Evolutionary conservation across 1,139 yeast genomes (phyloP).

Genomic region (Magnusiomyces clavatus): DNA sequence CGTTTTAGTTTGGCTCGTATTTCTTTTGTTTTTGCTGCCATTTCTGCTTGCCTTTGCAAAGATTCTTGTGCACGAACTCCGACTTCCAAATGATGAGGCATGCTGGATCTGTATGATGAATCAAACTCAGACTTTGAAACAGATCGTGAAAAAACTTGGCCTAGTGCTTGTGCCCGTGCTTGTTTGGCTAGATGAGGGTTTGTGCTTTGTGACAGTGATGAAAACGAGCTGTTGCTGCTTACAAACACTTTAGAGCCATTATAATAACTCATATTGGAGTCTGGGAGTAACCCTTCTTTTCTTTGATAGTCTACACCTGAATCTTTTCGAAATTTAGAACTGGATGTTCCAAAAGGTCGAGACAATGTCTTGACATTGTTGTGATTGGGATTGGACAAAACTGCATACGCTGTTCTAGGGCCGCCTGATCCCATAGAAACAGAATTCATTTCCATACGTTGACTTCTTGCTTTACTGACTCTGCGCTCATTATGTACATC

Average conservation of each 20-base stretch:
- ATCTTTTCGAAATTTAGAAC: conserved; percentile 19
- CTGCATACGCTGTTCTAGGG: conserved; percentile 4
- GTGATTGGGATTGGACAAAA: conserved; percentile 6
- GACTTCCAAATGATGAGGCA: neutral
- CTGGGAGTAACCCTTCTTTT: conserved; percentile 15
- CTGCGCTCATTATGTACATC: conserved; percentile 61
- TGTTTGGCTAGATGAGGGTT: too few relatives aligned
- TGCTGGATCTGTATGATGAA: neutral
- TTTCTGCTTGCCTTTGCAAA: conserved; percentile 21
- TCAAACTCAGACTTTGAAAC: neutral
- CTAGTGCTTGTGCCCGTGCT: too few relatives aligned
- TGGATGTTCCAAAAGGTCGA: conserved; percentile 1
- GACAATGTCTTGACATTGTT: conserved; percentile 7
- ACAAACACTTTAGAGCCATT: neutral
- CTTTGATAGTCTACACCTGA: conserved; percentile 15
- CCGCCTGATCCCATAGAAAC: conserved; percentile 9
- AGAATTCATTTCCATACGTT: conserved; percentile 61
- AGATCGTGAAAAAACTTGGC: too few relatives aligned
- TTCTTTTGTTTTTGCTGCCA: conserved; percentile 8
- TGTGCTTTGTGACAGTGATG: neutral
- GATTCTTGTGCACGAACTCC: conserved; percentile 1
- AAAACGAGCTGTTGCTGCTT: neutral
- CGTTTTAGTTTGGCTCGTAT: neutral
- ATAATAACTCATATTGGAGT: neutral
- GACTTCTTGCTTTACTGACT: conserved; percentile 45